Conservation (phyloP, 352 stramenopile genomes). For the Phytophthora aleatoria region DNA sequence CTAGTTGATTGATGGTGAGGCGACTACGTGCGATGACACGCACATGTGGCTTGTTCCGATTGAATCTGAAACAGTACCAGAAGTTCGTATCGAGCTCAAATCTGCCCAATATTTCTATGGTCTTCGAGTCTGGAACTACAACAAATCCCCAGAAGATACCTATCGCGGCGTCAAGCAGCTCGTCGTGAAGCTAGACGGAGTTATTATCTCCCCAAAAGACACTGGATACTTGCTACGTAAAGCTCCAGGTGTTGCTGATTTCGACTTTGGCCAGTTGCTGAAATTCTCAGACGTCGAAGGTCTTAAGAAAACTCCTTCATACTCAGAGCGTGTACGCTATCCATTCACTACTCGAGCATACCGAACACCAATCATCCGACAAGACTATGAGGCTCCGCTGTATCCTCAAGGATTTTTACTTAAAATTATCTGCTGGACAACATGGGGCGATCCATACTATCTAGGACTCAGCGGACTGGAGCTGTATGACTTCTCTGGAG, state of each 20-base stretch:
- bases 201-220: constrained; percentile 53
- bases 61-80: constrained; percentile 22
- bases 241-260: constrained; percentile 64
- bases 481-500: constrained; percentile 66
- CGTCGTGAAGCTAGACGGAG: constrained; percentile 49
- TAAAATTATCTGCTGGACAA: constrained; percentile 81
- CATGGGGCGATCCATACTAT: constrained; percentile 88
- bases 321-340: constrained; percentile 47
- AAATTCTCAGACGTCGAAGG: constrained; percentile 23
- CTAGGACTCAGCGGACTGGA: constrained; percentile 84
- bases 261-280: constrained; percentile 81
- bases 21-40: constrained; percentile 84
- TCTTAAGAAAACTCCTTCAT: constrained; percentile 11
- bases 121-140: constrained; percentile 85
- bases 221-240: constrained; percentile 80
- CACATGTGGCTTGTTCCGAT: constrained; percentile 92
- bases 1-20: constrained; percentile 83
- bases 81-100: constrained; percentile 70
- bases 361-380: constrained; percentile 74
- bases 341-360: constrained; percentile 53
- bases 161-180: constrained; percentile 74
- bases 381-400: constrained; percentile 88
- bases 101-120: constrained; percentile 58
- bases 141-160: constrained; percentile 77
- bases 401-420: constrained; percentile 87